Percentiles rank a stretch among this genome's conserved stretches.
Conservation (phyloP, 371 early-diverging fungal species). For the Saksenaea oblongispora region DNA sequence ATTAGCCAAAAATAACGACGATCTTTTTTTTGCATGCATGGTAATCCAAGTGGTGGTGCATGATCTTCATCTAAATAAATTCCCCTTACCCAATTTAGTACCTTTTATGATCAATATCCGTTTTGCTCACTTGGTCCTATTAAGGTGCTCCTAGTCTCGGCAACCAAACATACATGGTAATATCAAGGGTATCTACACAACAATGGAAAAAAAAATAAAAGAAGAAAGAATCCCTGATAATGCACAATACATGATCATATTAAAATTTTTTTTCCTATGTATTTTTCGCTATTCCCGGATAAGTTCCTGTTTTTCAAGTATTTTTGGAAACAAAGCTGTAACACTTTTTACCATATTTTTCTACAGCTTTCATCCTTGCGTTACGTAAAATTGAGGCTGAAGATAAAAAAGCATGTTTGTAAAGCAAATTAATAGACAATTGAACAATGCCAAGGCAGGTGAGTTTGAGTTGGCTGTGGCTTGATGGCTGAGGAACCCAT, state of each 20-base stretch:
- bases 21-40: too few species aligned
- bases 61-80: too few species aligned
- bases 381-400: neutral
- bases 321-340: neutral
- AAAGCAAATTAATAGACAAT: neutral
- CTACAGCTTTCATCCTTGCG: neutral
- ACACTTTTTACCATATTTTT: neutral
- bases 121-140: too few species aligned
- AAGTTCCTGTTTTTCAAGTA: neutral
- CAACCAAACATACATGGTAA: too few species aligned
- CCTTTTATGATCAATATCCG: too few species aligned
- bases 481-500: slow-evolving; percentile 1
- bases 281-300: too few species aligned
- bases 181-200: too few species aligned
- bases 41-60: too few species aligned
- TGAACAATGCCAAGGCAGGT: neutral
- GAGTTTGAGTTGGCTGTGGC: neutral
- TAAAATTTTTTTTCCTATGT: neutral
- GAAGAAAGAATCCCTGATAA: neutral
- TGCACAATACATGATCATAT: neutral
- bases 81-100: too few species aligned
- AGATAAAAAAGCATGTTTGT: neutral
- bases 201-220: too few species aligned
- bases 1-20: too few species aligned
- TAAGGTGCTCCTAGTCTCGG: too few species aligned